Conservation (phyloP, 208 protist genomes). For the Balamuthia mandrillaris region DNA sequence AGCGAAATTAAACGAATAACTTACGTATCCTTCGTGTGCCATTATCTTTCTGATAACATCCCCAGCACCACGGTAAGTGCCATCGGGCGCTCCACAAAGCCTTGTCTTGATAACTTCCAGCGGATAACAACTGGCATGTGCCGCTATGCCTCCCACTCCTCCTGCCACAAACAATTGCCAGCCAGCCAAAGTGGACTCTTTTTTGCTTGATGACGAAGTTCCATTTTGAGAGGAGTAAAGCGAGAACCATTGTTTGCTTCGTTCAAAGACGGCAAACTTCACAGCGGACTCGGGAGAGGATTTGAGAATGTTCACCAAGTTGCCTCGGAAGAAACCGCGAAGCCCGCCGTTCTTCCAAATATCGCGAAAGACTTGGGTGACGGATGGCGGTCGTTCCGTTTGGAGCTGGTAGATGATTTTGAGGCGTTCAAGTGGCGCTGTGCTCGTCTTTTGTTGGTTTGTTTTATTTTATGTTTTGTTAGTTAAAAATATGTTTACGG, state of each 20-base stretch:
- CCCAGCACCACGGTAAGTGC: slow-evolving; percentile 45
- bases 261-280: slow-evolving; percentile 51
- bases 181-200: no score
- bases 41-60: slow-evolving; percentile 45
- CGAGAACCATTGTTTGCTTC: slow-evolving; percentile 48
- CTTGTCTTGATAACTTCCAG: slow-evolving; percentile 30
- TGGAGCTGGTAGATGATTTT: slow-evolving; percentile 46
- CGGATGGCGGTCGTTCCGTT: background rate
- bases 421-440: slow-evolving; percentile 51
- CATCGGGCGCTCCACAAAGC: slow-evolving; percentile 18
- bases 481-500: no score
- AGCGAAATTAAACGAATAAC: no score
- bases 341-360: slow-evolving; percentile 39
- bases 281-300: slow-evolving; percentile 51
- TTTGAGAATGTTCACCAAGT: slow-evolving; percentile 52
- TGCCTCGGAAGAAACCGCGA: slow-evolving; percentile 49
- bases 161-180: background rate
- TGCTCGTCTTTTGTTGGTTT: no score
- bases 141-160: background rate
- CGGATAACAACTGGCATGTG: background rate
- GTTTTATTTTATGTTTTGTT: no score
- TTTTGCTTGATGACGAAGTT: slow-evolving; percentile 46
- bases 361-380: background rate
- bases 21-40: background rate
- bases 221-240: slow-evolving; percentile 21